Evolutionary conservation across 192 early-diverging fungal species (phyloP), one percentile per base, ranked within the genome.

Genomic region (Borealophlyctis nickersoniae): DNA sequence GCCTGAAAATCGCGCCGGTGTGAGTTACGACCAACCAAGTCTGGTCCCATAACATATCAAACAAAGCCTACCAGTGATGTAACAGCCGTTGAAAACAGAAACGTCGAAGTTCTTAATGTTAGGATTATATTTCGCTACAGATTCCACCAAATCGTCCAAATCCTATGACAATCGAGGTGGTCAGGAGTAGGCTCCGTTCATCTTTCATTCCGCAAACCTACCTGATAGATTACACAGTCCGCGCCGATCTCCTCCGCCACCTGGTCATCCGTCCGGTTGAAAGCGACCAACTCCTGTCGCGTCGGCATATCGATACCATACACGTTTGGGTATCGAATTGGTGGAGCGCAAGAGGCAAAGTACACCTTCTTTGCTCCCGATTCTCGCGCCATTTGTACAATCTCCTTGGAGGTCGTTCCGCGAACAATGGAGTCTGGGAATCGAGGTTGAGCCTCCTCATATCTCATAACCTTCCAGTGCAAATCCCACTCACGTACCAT

Each of bases 241-340:
- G 94, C 95, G 54, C 94, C 95, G 60, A 99, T 88, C 51, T 81
- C 89, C 16, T 80, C 65, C 16, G 98, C 94, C 52, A 99, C 87
- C 61, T 92, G 79, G n/a, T 88, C 86, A 59, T 93, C 92, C 36
- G 75, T 85, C 49, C 86, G 84, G 39, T 84, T 79, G 35, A 86
- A 79, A 2, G 94, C 98, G 23, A 99, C 90, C 53, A 99, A 80
- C 74, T 99, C 98, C 39, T 80, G 74, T 24, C 88, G 85, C 26
- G 92, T 91, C 26, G 98, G 98, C 96, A 99, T 99, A 69, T 99
- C 95, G 76, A 99, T 99, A 65, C 98, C 98, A 73, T 99, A 99
- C 35, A 98, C 98, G 79, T 99, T 99, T 61, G 95, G 95, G 81
- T 82, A 95, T 81, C 93, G 84, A 56, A 99, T 91, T 56, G 95